Conservation (phyloP, 768 basidiomycete genomes). For the Agaricus sinodeliciosus region DNA sequence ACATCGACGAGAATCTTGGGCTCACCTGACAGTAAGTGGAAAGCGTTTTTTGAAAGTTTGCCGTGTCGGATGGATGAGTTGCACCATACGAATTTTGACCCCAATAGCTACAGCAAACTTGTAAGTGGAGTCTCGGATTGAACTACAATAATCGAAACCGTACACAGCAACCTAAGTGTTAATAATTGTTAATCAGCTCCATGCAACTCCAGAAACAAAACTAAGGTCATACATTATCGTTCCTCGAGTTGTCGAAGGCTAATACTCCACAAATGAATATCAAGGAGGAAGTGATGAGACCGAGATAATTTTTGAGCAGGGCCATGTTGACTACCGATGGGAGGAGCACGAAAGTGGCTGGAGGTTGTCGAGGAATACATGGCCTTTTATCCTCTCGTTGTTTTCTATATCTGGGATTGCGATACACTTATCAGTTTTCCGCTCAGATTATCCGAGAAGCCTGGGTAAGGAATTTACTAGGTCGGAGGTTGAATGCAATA, state of each 20-base stretch:
- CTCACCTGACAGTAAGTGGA: constrained; percentile 46
- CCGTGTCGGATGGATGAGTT: constrained; percentile 29
- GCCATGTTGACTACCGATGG: not conserved
- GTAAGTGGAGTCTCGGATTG: not conserved
- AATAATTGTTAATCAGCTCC: not conserved
- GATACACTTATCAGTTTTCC: too few species aligned
- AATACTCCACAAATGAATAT: not conserved
- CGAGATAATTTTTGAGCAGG: not conserved
- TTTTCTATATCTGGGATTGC: not conserved
- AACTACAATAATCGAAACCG: not conserved
- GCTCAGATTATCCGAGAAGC: too few species aligned
- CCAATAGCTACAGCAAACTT: constrained; percentile 32
- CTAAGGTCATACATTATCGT: constrained; percentile 28
- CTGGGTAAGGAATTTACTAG: too few species aligned
- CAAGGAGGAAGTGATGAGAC: constrained; percentile 1
- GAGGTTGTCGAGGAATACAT: not conserved
- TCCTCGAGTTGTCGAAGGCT: constrained; percentile 28
- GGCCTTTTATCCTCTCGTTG: not conserved
- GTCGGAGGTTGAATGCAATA: too few species aligned
- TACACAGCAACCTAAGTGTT: constrained; percentile 22
- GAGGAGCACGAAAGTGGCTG: not conserved
- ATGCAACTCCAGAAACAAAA: too few species aligned
- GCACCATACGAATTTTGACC: constrained; percentile 62
- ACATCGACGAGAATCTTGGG: not conserved
- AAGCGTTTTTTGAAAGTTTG: constrained; percentile 45